These are phyloP conservation scores for Cystoderma amianthinum DNA, from an alignment of 768 basidiomycete genomes.

Conservation along the genomic window DNA sequence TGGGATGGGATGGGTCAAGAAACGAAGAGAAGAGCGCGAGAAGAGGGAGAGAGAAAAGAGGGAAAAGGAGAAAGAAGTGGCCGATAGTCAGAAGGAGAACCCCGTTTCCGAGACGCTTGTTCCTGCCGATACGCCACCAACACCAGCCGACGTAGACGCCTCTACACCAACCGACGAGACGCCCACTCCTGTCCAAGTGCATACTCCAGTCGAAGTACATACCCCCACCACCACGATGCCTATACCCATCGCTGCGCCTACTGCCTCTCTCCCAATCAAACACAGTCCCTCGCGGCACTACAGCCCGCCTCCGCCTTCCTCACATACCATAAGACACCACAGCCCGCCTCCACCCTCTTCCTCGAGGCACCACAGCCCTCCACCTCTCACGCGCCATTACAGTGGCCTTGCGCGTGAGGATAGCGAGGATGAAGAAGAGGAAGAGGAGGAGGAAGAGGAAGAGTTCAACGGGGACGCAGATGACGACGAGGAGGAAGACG, in stretches of 20 bases:
- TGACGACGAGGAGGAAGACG: conserved; percentile 19
- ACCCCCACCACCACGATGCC: too few species aligned
- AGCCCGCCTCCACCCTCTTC: conserved; percentile 15
- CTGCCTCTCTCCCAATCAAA: too few species aligned
- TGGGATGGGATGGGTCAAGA: conserved; percentile 81
- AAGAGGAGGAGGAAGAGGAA: conserved; percentile 11
- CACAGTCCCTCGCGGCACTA: too few species aligned
- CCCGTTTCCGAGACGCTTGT: background rate
- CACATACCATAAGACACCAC: conserved; percentile 1
- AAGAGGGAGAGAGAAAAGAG: conserved; percentile 35
- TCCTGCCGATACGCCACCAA: conserved; percentile 3
- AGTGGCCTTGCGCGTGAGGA: conserved; percentile 10
- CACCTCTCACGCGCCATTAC: conserved; percentile 21
- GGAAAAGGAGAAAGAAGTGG: conserved; percentile 25
- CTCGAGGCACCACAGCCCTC: conserved; percentile 23
- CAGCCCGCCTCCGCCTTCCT: too few species aligned
- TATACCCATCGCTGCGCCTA: too few species aligned
- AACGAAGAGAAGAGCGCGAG: conserved; percentile 52
- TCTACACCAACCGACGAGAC: too few species aligned
- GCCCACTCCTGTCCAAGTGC: too few species aligned
- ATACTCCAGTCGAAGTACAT: too few species aligned
- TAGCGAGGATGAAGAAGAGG: conserved; percentile 9
- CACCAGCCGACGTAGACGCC: too few species aligned
- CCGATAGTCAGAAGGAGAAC: conserved; percentile 1
- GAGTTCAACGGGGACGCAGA: conserved; percentile 19